A percentile compares a stretch with the other conserved stretches of the same genome.
Conservation (phyloP, 306 rosid genomes). For the Geum urbanum region DNA sequence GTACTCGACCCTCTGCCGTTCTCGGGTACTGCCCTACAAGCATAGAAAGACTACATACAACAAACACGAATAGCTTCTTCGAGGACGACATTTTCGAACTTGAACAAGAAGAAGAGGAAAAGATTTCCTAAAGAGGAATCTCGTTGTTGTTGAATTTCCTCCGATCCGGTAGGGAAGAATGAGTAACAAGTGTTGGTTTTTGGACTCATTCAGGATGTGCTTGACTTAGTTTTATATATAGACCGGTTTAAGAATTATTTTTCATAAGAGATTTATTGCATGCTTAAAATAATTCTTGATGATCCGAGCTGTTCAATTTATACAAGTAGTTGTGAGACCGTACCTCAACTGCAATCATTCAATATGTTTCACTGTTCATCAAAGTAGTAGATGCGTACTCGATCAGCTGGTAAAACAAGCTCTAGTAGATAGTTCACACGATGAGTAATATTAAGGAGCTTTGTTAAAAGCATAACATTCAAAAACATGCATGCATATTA, state of each 20-base stretch:
- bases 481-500: too few relatives aligned
- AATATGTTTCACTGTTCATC: background rate
- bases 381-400: background rate
- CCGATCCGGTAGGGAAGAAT: too few relatives aligned
- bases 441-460: too few relatives aligned
- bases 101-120: constrained; percentile 3
- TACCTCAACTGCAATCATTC: background rate
- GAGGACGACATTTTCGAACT: background rate
- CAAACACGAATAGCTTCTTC: background rate
- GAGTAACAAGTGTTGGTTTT: background rate
- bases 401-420: background rate
- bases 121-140: background rate
- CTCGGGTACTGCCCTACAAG: constrained; percentile 12
- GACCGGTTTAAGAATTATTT: background rate
- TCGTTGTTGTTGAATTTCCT: background rate
- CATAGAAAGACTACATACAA: constrained; percentile 16
- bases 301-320: constrained; percentile 7
- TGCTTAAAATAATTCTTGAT: background rate
- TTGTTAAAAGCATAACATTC: too few relatives aligned
- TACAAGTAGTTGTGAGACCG: background rate
- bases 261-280: background rate
- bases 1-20: constrained; percentile 18
- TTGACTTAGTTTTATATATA: background rate
- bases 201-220: constrained; percentile 6
- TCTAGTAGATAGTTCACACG: background rate